Evolutionary conservation across 2,329 filamentous ascomycete species (phyloP), one percentile per base, ranked within the genome.

Genomic region (Camptophora hylomeconis): DNA sequence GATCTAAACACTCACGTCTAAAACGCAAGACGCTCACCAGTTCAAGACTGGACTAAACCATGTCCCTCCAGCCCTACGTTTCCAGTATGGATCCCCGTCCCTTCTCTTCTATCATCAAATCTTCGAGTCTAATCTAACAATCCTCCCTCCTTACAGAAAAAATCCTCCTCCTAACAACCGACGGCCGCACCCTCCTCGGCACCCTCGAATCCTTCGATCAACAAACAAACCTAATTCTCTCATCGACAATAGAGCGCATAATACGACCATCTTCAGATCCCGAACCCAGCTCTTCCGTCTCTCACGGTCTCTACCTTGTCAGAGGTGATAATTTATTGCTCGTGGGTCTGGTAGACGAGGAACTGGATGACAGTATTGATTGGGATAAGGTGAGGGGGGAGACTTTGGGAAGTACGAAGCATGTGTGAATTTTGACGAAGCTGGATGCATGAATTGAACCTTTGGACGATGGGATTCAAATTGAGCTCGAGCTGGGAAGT

Each of bases 311-410:
- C 5, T 95, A 94, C 53, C 68, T 98, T 33, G 80, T 98, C 33
- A 72, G 89, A 36, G 89, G 89, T 29, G 89, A 98, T 53, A 94
- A 92, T 49, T 87, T 98, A 26, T 86, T 84, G 38, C 67, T 92
- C 10, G 80, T 89, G 33, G 89, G 89, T 2, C 63, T 92, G 33
- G 76, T 98, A 17, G 84, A 98, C 53, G 86, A 93, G 56, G 69
- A 80, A 44, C 62, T 95, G 35, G 89, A 98, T 57, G 69, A 67
- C 20, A 84, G 78, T 45, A 95, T 98, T 50, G 77, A 94, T 58
- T 98, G 89, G 89, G 67, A 69, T 12, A 76, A 92, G 54, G 89
- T 98, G 21, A 34, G 39, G 33, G 42, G 42, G 10, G 42, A 45
- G 16, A 37, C 40, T 12, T 42, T 45, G 28, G 42, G 42, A 18